Conservation (phyloP, 257 asterid species). For the Handroanthus guayacan region DNA sequence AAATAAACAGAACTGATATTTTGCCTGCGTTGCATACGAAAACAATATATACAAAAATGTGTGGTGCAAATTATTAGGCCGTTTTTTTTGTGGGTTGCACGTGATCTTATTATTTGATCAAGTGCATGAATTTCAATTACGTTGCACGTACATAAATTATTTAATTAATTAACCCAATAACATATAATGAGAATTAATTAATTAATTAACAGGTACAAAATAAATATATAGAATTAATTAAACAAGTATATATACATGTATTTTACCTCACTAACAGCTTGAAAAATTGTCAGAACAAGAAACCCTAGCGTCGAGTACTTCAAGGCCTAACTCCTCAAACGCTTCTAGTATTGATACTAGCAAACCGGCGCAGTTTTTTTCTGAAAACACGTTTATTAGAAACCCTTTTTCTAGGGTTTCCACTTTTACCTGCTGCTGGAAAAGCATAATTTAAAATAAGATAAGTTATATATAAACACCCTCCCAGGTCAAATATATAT, state of each 20-base stretch:
- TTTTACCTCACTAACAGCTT: constrained; percentile 74
- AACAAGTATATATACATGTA: background rate
- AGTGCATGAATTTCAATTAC: too few relatives aligned
- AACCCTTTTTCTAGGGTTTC: constrained; percentile 79
- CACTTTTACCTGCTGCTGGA: constrained; percentile 58
- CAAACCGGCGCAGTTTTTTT: constrained; percentile 64
- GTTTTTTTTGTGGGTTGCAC: constrained; percentile 42
- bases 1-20: background rate
- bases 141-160: too few relatives aligned
- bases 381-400: constrained; percentile 60
- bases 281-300: constrained; percentile 69
- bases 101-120: constrained; percentile 46
- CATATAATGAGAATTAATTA: too few relatives aligned
- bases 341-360: constrained; percentile 70
- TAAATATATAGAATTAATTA: background rate
- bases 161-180: too few relatives aligned
- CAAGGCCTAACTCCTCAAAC: constrained; percentile 73
- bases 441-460: background rate
- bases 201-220: too few relatives aligned
- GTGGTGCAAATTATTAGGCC: constrained; percentile 51
- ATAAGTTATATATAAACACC: too few relatives aligned
- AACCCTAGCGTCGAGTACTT: constrained; percentile 80
- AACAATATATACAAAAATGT: background rate
- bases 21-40: too few relatives aligned
- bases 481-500: too few relatives aligned